Evolutionary conservation across 225 moss, liverwort and hornwort species (phyloP).

Genomic region (Pleurozium schreberi): DNA sequence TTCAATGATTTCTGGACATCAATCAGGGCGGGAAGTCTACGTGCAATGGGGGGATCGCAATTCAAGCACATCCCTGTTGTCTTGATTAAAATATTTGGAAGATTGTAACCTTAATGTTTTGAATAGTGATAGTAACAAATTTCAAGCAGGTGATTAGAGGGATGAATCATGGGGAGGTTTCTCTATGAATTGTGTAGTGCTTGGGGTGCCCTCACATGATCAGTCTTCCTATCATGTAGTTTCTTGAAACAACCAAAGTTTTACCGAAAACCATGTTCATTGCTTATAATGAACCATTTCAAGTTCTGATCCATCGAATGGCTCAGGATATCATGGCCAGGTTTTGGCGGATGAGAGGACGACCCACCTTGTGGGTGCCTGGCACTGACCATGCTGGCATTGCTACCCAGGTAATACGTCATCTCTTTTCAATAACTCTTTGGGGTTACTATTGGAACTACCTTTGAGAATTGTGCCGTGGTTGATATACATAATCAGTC

Average conservation of each 20-base stretch:
- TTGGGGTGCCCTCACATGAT: neutral
- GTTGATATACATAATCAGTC: neutral
- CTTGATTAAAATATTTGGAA: neutral
- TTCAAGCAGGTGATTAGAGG: neutral
- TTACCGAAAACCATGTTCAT: neutral
- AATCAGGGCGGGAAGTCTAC: neutral
- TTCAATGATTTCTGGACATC: neutral
- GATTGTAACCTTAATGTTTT: neutral
- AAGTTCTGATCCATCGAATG: neutral
- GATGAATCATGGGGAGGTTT: neutral
- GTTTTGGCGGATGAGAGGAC: conserved; percentile 84
- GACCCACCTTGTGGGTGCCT: conserved; percentile 83
- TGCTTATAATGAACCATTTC: neutral
- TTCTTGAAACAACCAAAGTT: neutral
- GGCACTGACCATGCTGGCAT: conserved; percentile 98
- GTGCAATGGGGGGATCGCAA: neutral
- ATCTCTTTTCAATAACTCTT: neutral
- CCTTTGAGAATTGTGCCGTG: neutral
- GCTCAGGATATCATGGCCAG: conserved; percentile 86
- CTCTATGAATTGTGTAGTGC: neutral
- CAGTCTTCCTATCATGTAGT: neutral
- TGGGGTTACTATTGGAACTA: neutral
- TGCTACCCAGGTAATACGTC: conserved; percentile 69
- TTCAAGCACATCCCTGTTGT: neutral
- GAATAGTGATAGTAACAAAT: neutral